Base-by-base conservation (phyloP, 495 filamentous ascomycete genomes). In the Neurospora sp. region DNA sequence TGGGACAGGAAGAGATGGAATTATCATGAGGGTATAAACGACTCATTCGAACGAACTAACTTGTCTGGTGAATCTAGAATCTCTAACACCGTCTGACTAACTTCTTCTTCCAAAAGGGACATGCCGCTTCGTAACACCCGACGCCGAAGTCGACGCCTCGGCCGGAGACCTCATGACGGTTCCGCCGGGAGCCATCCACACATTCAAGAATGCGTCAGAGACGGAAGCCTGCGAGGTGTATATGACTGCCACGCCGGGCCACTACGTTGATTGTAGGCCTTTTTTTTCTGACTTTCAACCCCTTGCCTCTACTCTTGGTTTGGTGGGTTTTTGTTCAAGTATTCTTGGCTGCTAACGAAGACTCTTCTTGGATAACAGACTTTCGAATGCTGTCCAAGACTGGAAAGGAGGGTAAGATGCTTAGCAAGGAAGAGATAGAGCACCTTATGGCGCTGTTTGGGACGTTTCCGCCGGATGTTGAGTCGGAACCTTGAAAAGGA, bases 131-230 rank as follows among this genome's bases (percentile, higher is more conserved):
- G 73, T 84, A 71, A 82, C 81, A 2, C 84, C 85, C 0, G 82
- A 84, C 40, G 78, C 79, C 18, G 73, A 83, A 53, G 70, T 86
- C 42, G 84, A 86, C 69, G 84, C 85, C 20, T 77, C 79, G 61
- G 78, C 76, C 31, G 87, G 86, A 4, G 85, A 89, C 72, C 82
- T 85, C 69, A 85, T 88, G 76, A 82, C 83, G 2, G 84, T 89
- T 16, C 85, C 85, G 14, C 82, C 82, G 35, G 76, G 85, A 12
- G 84, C 84, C 41, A 80, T 86, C 35, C 85, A 88, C 73, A 86
- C 84, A n/a, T 87, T 88, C 77, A 83, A 79, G 71, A 88, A 89
- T 71, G 83, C 85, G 39, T 84, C 81, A 20, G 84, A 86, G 27
- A 77, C 75, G 44, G 86, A 86, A 71, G 86, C 86, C 70, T 82